These are phyloP conservation scores for Mortierella polycephala DNA, from an alignment of 371 early-diverging fungal genomes.

Conservation along the genomic window DNA sequence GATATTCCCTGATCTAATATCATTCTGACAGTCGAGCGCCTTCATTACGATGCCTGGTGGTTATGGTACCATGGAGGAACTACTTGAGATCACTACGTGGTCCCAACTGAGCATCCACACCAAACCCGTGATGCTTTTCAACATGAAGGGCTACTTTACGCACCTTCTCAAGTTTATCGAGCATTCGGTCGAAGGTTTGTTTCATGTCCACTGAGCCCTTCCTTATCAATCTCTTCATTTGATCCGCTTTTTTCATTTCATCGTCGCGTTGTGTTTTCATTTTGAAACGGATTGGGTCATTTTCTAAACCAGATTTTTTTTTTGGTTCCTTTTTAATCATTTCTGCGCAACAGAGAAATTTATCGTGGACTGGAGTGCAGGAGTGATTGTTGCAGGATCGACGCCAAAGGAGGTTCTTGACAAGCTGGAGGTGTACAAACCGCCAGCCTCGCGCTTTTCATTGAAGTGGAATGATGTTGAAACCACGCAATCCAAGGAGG, in stretches of 20 bases:
- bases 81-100: constrained; percentile 89
- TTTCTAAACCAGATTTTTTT: neutral
- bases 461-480: constrained; percentile 62
- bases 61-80: constrained; percentile 86
- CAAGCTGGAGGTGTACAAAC: constrained; percentile 65
- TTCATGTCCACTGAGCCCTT: too few relatives aligned
- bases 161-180: constrained; percentile 72
- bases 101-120: constrained; percentile 78
- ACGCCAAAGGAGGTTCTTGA: constrained; percentile 69
- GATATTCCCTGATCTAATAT: neutral
- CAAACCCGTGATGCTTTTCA: constrained; percentile 82
- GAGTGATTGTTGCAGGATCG: constrained; percentile 69
- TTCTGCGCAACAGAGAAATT: constrained; percentile 62
- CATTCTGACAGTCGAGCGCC: constrained; percentile 64
- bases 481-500: constrained; percentile 12
- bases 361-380: constrained; percentile 56
- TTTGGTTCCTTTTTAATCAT: too few relatives aligned
- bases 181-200: constrained; percentile 57
- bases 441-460: constrained; percentile 63
- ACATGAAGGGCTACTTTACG: constrained; percentile 79
- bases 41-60: constrained; percentile 93
- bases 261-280: too few relatives aligned
- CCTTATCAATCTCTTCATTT: too few relatives aligned
- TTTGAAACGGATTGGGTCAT: too few relatives aligned
- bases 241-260: neutral